Percentiles rank a stretch among this genome's conserved stretches.
Evolutionary conservation across 192 early-diverging fungal species (phyloP).

Genomic region (Podila epigama): DNA sequence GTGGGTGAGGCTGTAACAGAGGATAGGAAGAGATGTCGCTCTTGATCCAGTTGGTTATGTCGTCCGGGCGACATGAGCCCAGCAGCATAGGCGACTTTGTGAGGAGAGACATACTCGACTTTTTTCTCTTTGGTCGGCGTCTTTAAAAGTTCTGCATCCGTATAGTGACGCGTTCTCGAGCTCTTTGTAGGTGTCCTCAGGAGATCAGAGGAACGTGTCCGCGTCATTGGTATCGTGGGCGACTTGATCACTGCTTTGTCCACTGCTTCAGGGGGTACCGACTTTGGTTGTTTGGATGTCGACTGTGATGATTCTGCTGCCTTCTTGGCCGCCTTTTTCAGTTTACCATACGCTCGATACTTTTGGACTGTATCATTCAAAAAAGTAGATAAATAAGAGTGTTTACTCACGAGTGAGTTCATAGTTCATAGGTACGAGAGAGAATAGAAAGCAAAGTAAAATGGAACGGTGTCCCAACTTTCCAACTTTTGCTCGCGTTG

Average conservation of each 20-base stretch:
- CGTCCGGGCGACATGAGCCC: slow-evolving; percentile 38
- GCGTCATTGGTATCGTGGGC: slow-evolving; percentile 4
- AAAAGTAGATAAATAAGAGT: not conserved
- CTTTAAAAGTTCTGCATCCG: not conserved
- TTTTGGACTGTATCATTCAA: not conserved
- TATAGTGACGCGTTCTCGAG: not conserved
- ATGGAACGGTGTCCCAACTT: not conserved
- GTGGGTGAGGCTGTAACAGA: slow-evolving; percentile 2
- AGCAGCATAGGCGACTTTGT: slow-evolving; percentile 8
- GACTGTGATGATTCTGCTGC: no score
- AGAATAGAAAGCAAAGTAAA: not conserved
- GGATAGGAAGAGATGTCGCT: slow-evolving; percentile 4
- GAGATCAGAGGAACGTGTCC: not conserved
- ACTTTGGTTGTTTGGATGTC: not conserved
- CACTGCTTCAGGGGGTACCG: not conserved
- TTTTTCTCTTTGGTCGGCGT: slow-evolving; percentile 25
- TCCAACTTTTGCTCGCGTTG: not conserved
- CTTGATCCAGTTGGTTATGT: not conserved
- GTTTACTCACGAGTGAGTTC: not conserved
- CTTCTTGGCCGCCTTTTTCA: not conserved
- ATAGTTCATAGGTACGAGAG: not conserved
- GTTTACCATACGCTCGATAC: not conserved
- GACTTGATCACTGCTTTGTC: not conserved
- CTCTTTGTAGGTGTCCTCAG: not conserved
- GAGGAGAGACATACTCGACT: slow-evolving; percentile 39